A percentile compares a stretch with the other conserved stretches of the same genome.
Evolutionary conservation across 768 basidiomycete species (phyloP).

Genomic region (Boletales sp.): DNA sequence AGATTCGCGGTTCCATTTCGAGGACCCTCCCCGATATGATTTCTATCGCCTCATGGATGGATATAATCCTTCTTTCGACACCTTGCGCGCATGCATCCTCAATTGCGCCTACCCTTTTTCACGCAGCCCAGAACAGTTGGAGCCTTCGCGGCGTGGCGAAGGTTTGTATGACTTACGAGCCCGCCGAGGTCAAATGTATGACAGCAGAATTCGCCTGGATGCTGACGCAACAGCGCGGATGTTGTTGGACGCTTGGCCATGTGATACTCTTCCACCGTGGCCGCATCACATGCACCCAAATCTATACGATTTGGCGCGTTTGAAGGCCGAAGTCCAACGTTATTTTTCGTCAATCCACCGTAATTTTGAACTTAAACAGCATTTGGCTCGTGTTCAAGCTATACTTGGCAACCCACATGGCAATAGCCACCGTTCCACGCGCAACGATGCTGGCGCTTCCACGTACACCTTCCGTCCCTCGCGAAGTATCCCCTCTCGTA

Average conservation of each 20-base stretch:
- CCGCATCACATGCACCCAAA: not conserved
- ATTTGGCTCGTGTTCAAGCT: not conserved
- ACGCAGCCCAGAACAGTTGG: not conserved
- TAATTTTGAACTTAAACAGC: not conserved
- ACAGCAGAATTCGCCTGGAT: not conserved
- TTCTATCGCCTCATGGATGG: not conserved
- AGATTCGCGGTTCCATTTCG: not conserved
- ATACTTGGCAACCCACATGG: not conserved
- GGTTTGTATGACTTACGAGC: not conserved
- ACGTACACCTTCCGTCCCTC: not conserved
- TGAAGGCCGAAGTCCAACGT: not conserved
- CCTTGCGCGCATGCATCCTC: not conserved
- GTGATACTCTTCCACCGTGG: not conserved
- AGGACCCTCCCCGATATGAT: constrained; percentile 5
- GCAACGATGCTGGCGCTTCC: not conserved
- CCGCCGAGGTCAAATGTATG: not conserved
- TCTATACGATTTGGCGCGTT: not conserved
- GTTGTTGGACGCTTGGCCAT: constrained; percentile 1
- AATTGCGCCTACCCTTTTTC: not conserved
- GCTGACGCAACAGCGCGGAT: not conserved
- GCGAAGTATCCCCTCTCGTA: not conserved
- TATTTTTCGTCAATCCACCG: not conserved
- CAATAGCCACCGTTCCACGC: not conserved
- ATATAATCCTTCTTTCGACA: not conserved
- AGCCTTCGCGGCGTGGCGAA: too few relatives aligned